These are phyloP conservation scores for Fusarium floridanum DNA, from an alignment of 2,329 filamentous ascomycete genomes.

Conservation along the genomic window DNA sequence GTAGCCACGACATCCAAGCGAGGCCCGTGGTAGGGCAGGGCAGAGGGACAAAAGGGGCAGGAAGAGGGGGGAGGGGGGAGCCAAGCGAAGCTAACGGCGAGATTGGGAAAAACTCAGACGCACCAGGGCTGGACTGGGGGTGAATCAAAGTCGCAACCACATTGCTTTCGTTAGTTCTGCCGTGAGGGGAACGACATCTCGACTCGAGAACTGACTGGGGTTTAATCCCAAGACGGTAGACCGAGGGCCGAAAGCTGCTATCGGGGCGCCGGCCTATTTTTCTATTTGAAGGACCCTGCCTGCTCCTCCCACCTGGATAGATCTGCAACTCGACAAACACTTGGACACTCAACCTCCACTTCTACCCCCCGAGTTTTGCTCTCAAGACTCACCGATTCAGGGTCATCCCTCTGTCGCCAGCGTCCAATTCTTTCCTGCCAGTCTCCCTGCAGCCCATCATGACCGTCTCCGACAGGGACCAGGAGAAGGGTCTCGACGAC, in stretches of 20 bases:
- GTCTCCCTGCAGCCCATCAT: slow-evolving; percentile 15
- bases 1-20: no score
- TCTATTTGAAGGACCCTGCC: slow-evolving; percentile 33
- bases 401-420: neutral
- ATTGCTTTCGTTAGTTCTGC: slow-evolving; percentile 4
- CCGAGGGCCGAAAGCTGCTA: slow-evolving; percentile 38
- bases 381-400: neutral
- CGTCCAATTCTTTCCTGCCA: neutral
- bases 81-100: slow-evolving; percentile 12
- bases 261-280: neutral
- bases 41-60: no score
- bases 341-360: neutral
- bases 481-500: slow-evolving; percentile 40
- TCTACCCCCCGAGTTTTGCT: neutral
- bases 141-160: slow-evolving; percentile 13
- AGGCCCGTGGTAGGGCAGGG: no score
- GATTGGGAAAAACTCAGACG: slow-evolving; percentile 19
- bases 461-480: slow-evolving; percentile 39
- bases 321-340: slow-evolving; percentile 25
- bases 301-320: slow-evolving; percentile 1
- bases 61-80: neutral
- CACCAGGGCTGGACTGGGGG: neutral
- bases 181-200: slow-evolving; percentile 39
- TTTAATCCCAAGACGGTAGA: slow-evolving; percentile 39
- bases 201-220: slow-evolving; percentile 17